These are phyloP conservation scores for Krasilnikovozyma curviuscula DNA, from an alignment of 768 basidiomycete genomes.

Conservation along the genomic window DNA sequence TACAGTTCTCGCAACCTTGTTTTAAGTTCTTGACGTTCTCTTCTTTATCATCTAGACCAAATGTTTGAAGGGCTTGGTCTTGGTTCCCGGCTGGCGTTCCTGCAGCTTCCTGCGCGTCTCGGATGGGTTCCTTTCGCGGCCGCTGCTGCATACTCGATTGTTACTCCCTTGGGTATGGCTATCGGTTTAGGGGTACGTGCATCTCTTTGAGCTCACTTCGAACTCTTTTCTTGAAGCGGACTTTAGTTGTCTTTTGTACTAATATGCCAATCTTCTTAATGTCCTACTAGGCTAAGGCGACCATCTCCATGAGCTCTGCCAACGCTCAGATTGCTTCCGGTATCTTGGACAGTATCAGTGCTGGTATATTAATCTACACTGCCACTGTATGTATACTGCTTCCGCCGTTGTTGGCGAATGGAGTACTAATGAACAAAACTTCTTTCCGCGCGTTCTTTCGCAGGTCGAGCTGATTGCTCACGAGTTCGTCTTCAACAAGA, in stretches of 20 bases:
- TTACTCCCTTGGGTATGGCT: slow-evolving; percentile 76
- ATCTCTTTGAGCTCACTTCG: no score
- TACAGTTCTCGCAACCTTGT: not conserved
- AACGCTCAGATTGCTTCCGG: slow-evolving; percentile 47
- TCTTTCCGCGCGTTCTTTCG: no score
- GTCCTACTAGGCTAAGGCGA: no score
- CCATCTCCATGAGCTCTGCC: slow-evolving; percentile 16
- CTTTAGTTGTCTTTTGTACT: no score
- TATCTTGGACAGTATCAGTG: slow-evolving; percentile 59
- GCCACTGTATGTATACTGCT: slow-evolving; percentile 13
- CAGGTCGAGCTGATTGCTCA: slow-evolving; percentile 88
- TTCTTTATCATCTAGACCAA: slow-evolving; percentile 30
- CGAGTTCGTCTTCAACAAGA: slow-evolving; percentile 70
- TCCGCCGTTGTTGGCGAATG: not conserved
- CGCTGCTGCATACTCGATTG: slow-evolving; percentile 49
- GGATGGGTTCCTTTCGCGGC: slow-evolving; percentile 37
- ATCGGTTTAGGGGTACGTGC: slow-evolving; percentile 52
- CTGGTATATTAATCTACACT: slow-evolving; percentile 55
- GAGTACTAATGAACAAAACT: not conserved
- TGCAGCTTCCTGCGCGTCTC: slow-evolving; percentile 30
- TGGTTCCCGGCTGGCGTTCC: slow-evolving; percentile 66
- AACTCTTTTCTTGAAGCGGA: no score
- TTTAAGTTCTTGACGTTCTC: not conserved
- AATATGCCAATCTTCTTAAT: no score
- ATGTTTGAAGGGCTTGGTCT: slow-evolving; percentile 87